Base-by-base conservation (phyloP, 148 eudicot species). In the Dysphania ambrosioides region DNA sequence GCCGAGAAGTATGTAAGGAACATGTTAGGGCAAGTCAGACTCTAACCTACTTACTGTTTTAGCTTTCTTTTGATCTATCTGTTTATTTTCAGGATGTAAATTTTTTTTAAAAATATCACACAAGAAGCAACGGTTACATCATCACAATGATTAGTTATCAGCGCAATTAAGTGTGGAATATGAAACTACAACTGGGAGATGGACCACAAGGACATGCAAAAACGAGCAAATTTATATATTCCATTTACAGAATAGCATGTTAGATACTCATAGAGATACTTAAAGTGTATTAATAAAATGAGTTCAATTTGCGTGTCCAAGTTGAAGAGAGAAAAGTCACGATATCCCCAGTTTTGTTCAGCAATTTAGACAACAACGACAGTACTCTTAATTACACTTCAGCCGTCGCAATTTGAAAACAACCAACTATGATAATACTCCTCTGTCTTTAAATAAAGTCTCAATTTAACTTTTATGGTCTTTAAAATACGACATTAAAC, bases 131-230 rank as follows among this genome's bases (percentile, higher is more conserved):
- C 4, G 24, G 30, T 61, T 16, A 65, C 35, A 72, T 16, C 31
- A 60, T 60, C 27, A 31, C 76, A 77, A 71, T 58, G 64, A 72
- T 72, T 72, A 56, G 76, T n/a, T 66, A 21, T 72, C n/a, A 71
- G 21, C 65, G 3, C 2, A 61, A 8, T 53, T 53, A 53, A 18
- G 47, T 47, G 11, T 23, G 4, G 32, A 24, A 58, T 58, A 58
- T 23, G 6, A 23, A 23, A 24, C 53, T 13, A 2, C 12, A 58
- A 9, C 57, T 72, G 66, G 18, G 27, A 63, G 51, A 60, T 8
- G 36, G 31, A 77, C 69, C 68, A 51, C 24, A 62, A 61, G 41
- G 24, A 59, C 78, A 74, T 79, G 82, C 82, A 69, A 79, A 69
- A 31, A 74, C 74, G 82, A 79, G 82, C 70, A 29, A 69, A 61